These are phyloP conservation scores for Citrus sp. DNA, from an alignment of 345 rosid genomes.

Conservation along the genomic window DNA sequence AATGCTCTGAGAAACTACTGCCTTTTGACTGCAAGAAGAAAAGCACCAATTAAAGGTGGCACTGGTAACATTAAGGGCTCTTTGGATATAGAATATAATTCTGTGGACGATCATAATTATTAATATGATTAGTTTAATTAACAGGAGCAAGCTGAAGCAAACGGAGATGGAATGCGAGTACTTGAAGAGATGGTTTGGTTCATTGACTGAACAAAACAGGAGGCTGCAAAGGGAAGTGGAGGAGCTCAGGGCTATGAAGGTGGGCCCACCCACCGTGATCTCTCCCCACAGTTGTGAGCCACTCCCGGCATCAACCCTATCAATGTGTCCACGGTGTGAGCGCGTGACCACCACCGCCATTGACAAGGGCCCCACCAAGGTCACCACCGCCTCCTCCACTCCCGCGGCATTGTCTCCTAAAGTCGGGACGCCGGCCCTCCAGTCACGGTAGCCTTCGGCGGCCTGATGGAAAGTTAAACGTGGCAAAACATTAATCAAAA, in stretches of 20 bases:
- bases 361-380: slow-evolving; percentile 25
- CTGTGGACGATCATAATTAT: background rate
- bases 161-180: slow-evolving; percentile 96
- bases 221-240: slow-evolving; percentile 88
- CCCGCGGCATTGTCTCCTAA: slow-evolving; percentile 31
- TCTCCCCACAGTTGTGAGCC: slow-evolving; percentile 53
- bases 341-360: slow-evolving; percentile 56
- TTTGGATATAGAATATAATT: background rate
- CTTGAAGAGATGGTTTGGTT: slow-evolving; percentile 89
- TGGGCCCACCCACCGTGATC: slow-evolving; percentile 51
- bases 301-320: slow-evolving; percentile 62
- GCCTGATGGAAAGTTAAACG: slow-evolving; percentile 25
- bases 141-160: slow-evolving; percentile 94
- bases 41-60: background rate
- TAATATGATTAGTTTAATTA: background rate
- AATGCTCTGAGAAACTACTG: background rate
- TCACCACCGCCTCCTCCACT: slow-evolving; percentile 11
- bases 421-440: slow-evolving; percentile 30
- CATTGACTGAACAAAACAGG: slow-evolving; percentile 87
- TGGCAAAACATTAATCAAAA: background rate
- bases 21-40: background rate
- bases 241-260: slow-evolving; percentile 86
- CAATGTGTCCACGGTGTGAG: slow-evolving; percentile 95
- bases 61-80: background rate
- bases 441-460: slow-evolving; percentile 43